phyloP scores from a whole-genome alignment of 106 monocot genomes.

The Dendrobium huoshanense region DNA sequence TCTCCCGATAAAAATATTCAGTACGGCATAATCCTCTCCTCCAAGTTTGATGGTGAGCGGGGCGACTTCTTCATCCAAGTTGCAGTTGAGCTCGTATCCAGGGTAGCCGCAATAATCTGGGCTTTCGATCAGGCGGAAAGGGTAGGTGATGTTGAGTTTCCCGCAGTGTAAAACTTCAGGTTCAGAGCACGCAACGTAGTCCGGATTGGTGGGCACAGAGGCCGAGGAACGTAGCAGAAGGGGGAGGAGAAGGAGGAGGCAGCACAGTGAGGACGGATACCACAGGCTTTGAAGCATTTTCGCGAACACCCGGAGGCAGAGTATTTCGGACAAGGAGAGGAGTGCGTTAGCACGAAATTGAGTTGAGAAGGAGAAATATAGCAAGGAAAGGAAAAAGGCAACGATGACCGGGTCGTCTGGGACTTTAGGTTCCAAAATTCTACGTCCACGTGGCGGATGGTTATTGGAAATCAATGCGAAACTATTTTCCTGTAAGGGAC shows the following conservation, averaged over 20 bases:
- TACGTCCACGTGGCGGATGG: not conserved
- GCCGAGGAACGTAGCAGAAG: not conserved
- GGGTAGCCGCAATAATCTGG: conserved; percentile 18
- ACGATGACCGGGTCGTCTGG: not conserved
- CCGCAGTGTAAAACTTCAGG: not conserved
- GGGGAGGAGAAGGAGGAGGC: not conserved
- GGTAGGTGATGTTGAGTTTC: conserved; percentile 8
- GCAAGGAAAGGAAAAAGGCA: not conserved
- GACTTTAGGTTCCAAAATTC: not conserved
- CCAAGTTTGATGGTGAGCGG: conserved; percentile 7
- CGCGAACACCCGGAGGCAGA: not conserved
- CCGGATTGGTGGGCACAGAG: not conserved
- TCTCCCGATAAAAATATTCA: not conserved
- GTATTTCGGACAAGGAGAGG: too few relatives aligned
- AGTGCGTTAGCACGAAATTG: not conserved
- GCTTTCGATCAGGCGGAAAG: conserved; percentile 5
- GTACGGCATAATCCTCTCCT: not conserved
- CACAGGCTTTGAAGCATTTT: conserved; percentile 3
- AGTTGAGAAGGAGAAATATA: not conserved
- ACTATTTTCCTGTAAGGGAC: too few relatives aligned
- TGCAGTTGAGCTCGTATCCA: conserved; percentile 9
- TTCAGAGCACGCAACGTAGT: not conserved
- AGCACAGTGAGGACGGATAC: not conserved
- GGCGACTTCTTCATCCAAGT: not conserved
- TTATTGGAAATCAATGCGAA: too few relatives aligned